These are phyloP conservation scores for Paracamarosporium sp. DNA, from an alignment of 2,329 filamentous ascomycete species.

Conservation along the genomic window DNA sequence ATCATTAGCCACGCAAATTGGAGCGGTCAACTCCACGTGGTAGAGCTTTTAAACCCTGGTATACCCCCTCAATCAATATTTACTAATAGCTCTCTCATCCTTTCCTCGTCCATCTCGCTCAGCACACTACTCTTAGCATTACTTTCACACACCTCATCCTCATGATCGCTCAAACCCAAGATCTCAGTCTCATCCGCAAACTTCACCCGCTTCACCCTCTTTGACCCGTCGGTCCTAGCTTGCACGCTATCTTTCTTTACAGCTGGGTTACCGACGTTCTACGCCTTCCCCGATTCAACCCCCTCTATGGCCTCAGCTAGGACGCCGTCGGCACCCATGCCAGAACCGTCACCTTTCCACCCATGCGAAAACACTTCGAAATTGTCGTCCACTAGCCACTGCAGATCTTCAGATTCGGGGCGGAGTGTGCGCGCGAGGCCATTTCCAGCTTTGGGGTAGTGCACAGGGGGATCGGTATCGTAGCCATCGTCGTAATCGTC, in stretches of 20 bases:
- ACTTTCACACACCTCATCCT: not conserved
- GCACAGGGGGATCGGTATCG: constrained; percentile 58
- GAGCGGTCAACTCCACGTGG: too few species aligned
- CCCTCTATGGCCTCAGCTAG: constrained; percentile 12
- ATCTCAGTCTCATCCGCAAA: not conserved
- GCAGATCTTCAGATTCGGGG: constrained; percentile 64
- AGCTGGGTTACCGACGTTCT: constrained; percentile 1
- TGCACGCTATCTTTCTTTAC: not conserved
- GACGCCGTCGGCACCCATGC: constrained; percentile 36
- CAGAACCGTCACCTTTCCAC: constrained; percentile 44
- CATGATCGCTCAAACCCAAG: not conserved
- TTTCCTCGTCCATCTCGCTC: not conserved
- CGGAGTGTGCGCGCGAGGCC: constrained; percentile 62
- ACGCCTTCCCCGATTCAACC: not conserved
- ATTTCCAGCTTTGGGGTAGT: constrained; percentile 69
- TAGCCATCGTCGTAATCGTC: constrained; percentile 60
- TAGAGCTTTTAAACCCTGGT: not conserved
- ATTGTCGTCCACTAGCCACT: constrained; percentile 68
- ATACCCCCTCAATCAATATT: not conserved
- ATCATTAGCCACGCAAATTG: too few species aligned
- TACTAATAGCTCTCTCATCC: not conserved
- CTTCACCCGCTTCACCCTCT: not conserved
- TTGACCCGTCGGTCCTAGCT: not conserved
- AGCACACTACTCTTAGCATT: not conserved
- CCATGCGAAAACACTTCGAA: constrained; percentile 64